Conservation (phyloP, 805 yeast species). For the Barnettozyma vustinii region DNA sequence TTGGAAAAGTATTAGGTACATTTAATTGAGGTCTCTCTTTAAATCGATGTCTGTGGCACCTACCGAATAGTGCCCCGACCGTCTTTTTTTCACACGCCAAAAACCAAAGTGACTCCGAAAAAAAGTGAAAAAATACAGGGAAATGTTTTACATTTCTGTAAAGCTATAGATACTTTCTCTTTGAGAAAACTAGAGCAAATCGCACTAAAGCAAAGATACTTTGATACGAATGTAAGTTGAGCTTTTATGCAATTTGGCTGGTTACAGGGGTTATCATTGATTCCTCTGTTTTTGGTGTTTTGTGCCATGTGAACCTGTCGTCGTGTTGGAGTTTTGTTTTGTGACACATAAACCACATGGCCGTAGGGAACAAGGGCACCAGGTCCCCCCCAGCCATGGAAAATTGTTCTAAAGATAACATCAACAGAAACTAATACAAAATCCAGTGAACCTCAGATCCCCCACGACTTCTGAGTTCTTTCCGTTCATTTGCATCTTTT, state of each 20-base stretch:
- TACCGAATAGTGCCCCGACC: not conserved
- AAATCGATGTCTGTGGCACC: not conserved
- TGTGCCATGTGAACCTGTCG: not conserved
- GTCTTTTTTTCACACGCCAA: constrained; percentile 6
- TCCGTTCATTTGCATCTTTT: not conserved
- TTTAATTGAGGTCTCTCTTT: not conserved
- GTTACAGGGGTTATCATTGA: not conserved
- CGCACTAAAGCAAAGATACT: constrained; percentile 11
- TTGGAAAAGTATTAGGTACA: no score
- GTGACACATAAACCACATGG: not conserved
- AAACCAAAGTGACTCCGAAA: constrained; percentile 11
- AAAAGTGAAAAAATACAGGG: constrained; percentile 7
- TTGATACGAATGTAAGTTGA: constrained; percentile 10
- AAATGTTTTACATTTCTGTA: not conserved
- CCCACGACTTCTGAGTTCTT: not conserved
- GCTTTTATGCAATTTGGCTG: constrained; percentile 9
- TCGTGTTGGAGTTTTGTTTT: not conserved
- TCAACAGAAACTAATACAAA: not conserved
- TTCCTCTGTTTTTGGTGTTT: not conserved
- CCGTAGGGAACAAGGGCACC: not conserved
- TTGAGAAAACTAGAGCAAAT: constrained; percentile 3
- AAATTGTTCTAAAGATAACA: not conserved
- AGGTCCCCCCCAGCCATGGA: not conserved
- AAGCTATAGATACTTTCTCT: not conserved
- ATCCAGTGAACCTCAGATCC: not conserved